Conservation (phyloP, 1,284 basidiomycete species). For the Coniferiporia sulphurascens region DNA sequence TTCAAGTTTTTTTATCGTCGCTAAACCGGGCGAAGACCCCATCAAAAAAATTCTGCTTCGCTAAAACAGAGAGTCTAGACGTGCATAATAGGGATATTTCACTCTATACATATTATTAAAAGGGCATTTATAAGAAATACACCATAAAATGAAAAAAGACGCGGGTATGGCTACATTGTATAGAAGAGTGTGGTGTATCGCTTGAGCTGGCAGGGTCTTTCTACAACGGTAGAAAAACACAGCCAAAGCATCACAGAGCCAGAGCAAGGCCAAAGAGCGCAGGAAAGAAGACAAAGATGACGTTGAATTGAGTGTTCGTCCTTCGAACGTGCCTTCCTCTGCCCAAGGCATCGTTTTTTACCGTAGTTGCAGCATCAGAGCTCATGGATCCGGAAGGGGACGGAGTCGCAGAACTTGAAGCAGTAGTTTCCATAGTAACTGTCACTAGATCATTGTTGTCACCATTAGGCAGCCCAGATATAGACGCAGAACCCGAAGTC, state of each 20-base stretch:
- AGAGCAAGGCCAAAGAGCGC: slow-evolving; percentile 49
- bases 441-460: slow-evolving; percentile 13
- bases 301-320: slow-evolving; percentile 43
- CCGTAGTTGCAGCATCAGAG: slow-evolving; percentile 4
- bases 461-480: slow-evolving; percentile 1
- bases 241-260: slow-evolving; percentile 31
- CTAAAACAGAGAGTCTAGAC: neutral
- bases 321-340: slow-evolving; percentile 31
- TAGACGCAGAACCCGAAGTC: neutral
- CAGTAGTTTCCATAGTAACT: slow-evolving; percentile 12
- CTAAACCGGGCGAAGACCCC: no score
- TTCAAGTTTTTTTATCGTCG: no score
- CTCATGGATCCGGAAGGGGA: neutral
- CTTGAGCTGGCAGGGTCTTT: neutral
- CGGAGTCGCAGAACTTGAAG: neutral
- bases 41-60: no score
- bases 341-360: slow-evolving; percentile 20
- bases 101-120: neutral
- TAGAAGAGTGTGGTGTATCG: neutral
- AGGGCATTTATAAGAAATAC: neutral
- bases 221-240: neutral
- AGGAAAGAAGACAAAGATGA: slow-evolving; percentile 55
- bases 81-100: neutral
- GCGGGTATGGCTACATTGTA: neutral
- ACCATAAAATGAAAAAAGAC: neutral